Base-by-base conservation (phyloP, 352 stramenopile species). In the Phytophthora fragariae region DNA sequence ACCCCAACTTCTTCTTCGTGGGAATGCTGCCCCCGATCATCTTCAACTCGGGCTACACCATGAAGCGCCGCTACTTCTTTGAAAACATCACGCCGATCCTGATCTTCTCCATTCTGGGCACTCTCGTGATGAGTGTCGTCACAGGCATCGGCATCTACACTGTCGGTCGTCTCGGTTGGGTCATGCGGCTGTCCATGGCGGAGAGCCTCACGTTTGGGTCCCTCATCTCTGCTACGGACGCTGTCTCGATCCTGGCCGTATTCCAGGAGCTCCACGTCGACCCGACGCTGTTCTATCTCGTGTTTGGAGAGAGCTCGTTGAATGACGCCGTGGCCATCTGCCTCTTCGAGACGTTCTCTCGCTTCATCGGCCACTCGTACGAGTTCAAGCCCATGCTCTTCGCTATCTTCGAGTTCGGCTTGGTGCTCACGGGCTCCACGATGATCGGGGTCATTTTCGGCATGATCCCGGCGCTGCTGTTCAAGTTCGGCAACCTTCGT, bases 251-350 rank as follows among this genome's bases (percentile, higher is more conserved):
- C 53, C 79, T 98, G 27, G 91, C 92, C 1, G 91, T 98, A 7
- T 98, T 98, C 76, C 89, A 97, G 72, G 88, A 95, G 67, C 86
- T 96, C 3, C 86, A 90, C 56, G 89, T 93, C 17, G 92, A 98
- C 65, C 94, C 94, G 44, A 94, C 89, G 57, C 77, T 99, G 5
- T 98, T 98, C 72, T 98, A 98, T 70, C 77, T 99, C 29, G 92
- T 98, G 12, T 99, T 98, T 87, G 96, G 96, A 55, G 96, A 99
- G 80, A 97, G 84, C 49, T 97, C 95, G 33, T 79, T 99, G 29
- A 99, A 98, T 75, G 96, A 99, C 70, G 95, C 95, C 6, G 91
- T 98, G 12, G 91, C 87, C 9, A 97, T 99, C 65, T 97, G 97
- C 50, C 77, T 98, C 7, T 99, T 98, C 72, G 88, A 96, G 55